Evolutionary conservation across 257 asterid genomes (phyloP), one percentile per base, ranked within the genome.

Genomic region (Solanum infundibuliforme): DNA sequence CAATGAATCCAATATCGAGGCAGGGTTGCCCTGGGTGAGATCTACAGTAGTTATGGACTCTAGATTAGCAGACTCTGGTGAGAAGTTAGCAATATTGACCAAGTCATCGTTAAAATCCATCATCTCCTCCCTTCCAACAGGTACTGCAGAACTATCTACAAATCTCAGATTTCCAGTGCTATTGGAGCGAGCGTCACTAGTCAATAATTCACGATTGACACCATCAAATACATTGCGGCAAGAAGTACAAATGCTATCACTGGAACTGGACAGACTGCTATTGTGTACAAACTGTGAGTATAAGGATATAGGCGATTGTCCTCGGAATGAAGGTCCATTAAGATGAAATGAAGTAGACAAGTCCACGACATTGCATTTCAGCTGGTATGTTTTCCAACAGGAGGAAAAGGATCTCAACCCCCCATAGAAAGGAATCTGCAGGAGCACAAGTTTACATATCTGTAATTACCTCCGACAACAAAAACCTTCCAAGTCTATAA

Each of bases 401-500:
- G 91, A 89, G 65, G 94, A 87, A 52, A 89, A 66, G 48, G 92
- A 86, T 86, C 90, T 91, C 71, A 92, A 83, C 87, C 94, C 93
- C 79, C 93, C 94, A 83, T 88, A 91, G 60, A 91, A 39, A 83
- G 94, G 91, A 87, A 92, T 89, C 98, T 94, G 92, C 94, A 93
- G 69, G 84, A 88, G 35, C 75, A 86, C 41, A 60, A 74, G 48
- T 43, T 86, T 41, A 88, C 32, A 83, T 88, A 66, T 52, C 48
- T 74, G 72, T 18, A 36, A 62, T 36, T 29, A 14, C 73, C 34
- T 58, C 79, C 25, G 31, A 6, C 20, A 8, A 10, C 84, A 69
- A 8, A 38, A 66, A 81, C 48, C 11, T 38, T 36, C 34, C 31
- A 65, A 39, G 60, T 66, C 21, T 38, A 75, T 23, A 38, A 38